Conservation (phyloP, 1,139 yeast genomes). For the Scheffersomyces titani region DNA sequence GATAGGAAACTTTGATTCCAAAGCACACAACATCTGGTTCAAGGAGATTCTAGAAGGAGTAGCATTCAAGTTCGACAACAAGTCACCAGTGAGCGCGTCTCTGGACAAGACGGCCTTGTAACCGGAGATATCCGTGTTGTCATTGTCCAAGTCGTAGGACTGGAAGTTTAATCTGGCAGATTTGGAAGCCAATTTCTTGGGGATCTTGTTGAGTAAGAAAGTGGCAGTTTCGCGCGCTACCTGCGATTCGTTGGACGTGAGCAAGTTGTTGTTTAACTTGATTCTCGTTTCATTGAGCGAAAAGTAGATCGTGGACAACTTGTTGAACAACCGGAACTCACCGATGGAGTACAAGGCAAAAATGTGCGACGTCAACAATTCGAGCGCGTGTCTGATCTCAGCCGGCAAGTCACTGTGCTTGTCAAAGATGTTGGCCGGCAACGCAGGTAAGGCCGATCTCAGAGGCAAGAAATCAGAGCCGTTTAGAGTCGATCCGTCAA, state of each 20-base stretch:
- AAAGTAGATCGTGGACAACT: constrained; percentile 53
- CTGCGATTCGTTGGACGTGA: constrained; percentile 59
- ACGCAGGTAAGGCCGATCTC: constrained; percentile 43
- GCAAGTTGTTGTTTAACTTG: constrained; percentile 54
- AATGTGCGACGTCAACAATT: constrained; percentile 61
- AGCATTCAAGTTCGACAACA: constrained; percentile 45
- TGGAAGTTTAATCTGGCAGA: constrained; percentile 41
- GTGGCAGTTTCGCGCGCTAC: constrained; percentile 62
- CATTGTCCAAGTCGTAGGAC: constrained; percentile 43
- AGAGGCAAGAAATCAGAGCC: constrained; percentile 6
- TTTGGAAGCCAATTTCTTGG: constrained; percentile 63
- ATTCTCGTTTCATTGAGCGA: constrained; percentile 67
- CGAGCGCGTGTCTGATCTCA: constrained; percentile 60
- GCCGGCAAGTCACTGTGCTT: constrained; percentile 48
- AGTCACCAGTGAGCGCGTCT: constrained; percentile 61
- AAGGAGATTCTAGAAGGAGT: constrained; percentile 65
- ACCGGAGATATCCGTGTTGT: constrained; percentile 67
- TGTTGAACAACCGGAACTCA: constrained; percentile 61
- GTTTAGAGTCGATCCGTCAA: constrained; percentile 20
- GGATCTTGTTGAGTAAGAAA: constrained; percentile 60
- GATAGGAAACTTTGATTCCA: constrained; percentile 73
- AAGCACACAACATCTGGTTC: constrained; percentile 69
- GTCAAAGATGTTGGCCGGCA: constrained; percentile 49
- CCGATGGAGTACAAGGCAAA: constrained; percentile 72
- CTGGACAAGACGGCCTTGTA: constrained; percentile 72